Percentiles rank a stretch among this genome's conserved stretches.
phyloP scores from a whole-genome alignment of 768 basidiomycete species.

The Cystofilobasidium macerans region DNA sequence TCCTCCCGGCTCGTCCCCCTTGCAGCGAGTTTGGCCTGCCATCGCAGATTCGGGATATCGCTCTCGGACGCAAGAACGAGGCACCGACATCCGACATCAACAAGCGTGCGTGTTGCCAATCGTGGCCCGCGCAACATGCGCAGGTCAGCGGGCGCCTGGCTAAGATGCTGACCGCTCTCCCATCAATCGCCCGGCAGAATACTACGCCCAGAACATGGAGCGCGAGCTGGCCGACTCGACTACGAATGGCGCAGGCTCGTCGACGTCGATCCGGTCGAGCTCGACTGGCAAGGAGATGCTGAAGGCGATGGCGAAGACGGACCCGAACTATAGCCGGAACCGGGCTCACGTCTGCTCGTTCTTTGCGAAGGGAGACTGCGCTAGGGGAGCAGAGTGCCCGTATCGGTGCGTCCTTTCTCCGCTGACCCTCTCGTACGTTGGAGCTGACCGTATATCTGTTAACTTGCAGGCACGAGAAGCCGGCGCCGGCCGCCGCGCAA shows the following conservation, averaged over 20 bases:
- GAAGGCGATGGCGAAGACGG: constrained; percentile 83
- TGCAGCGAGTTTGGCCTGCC: constrained; percentile 74
- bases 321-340: constrained; percentile 96
- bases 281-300: constrained; percentile 93
- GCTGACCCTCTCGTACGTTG: not conserved
- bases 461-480: constrained; percentile 68
- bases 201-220: constrained; percentile 39
- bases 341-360: constrained; percentile 88
- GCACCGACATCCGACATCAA: constrained; percentile 97
- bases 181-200: constrained; percentile 28
- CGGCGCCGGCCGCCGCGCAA: constrained; percentile 54
- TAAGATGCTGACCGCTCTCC: not conserved
- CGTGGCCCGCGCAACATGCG: not conserved
- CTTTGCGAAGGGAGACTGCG: constrained; percentile 91
- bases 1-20: no score
- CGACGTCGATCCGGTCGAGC: constrained; percentile 40
- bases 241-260: not conserved
- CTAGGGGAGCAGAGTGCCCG: constrained; percentile 80
- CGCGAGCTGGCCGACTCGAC: constrained; percentile 22
- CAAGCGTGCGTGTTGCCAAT: constrained; percentile 54
- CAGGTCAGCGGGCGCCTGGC: not conserved
- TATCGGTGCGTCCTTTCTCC: constrained; percentile 49
- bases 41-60: constrained; percentile 93
- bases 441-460: not conserved
- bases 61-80: constrained; percentile 64